phyloP scores from a whole-genome alignment of 805 yeast species.

The Zygosaccharomyces kombuchaensis region DNA sequence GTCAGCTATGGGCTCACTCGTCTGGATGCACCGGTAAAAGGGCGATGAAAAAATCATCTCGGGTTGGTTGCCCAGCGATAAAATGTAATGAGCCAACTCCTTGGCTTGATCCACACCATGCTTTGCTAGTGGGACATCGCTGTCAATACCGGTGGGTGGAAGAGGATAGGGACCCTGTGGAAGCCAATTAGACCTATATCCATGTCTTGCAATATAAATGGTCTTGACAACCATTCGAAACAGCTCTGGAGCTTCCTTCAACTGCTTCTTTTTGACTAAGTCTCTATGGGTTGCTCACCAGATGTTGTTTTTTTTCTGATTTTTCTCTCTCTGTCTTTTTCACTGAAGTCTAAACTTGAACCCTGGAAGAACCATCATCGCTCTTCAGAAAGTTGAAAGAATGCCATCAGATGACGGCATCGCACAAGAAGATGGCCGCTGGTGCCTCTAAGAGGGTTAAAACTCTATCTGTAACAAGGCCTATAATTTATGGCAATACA shows the following conservation, averaged over 20 bases:
- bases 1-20: slow-evolving; percentile 66
- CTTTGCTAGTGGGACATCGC: slow-evolving; percentile 82
- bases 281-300: neutral
- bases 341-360: neutral
- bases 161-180: slow-evolving; percentile 64
- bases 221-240: slow-evolving; percentile 47
- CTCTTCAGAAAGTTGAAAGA: neutral
- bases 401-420: neutral
- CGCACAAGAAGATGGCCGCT: slow-evolving; percentile 20
- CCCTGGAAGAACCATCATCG: neutral
- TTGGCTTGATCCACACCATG: slow-evolving; percentile 87
- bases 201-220: slow-evolving; percentile 78
- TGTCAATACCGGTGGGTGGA: slow-evolving; percentile 83
- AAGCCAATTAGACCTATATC: slow-evolving; percentile 84
- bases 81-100: slow-evolving; percentile 63
- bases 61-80: slow-evolving; percentile 53
- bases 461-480: slow-evolving; percentile 68
- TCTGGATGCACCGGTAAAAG: slow-evolving; percentile 84
- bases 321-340: neutral
- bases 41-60: slow-evolving; percentile 75
- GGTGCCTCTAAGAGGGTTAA: slow-evolving; percentile 34
- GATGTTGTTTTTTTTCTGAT: neutral
- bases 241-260: neutral
- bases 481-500: slow-evolving; percentile 75
- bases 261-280: neutral